phyloP scores from a whole-genome alignment of 2,329 filamentous ascomycete species.

The Cryphonectria naterciae region DNA sequence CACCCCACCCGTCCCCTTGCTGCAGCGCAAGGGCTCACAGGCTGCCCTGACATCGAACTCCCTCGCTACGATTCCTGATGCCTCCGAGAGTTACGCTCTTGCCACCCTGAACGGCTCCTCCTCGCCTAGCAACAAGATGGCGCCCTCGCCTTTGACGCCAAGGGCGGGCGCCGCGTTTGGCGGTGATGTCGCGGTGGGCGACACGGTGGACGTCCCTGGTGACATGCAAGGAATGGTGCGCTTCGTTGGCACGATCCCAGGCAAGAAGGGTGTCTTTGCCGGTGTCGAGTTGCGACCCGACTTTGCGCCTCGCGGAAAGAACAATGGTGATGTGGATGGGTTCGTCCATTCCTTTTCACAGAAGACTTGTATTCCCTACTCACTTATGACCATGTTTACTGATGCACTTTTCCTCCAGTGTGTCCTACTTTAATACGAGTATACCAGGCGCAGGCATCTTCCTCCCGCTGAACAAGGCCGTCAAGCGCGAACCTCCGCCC shows the following conservation, averaged over 20 bases:
- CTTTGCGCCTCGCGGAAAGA: slow-evolving; percentile 85
- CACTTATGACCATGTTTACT: slow-evolving; percentile 28
- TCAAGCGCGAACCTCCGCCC: slow-evolving; percentile 64
- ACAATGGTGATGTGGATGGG: slow-evolving; percentile 95
- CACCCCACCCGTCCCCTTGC: slow-evolving; percentile 41
- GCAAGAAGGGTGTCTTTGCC: slow-evolving; percentile 89
- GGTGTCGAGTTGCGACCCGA: slow-evolving; percentile 87
- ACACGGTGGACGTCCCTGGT: slow-evolving; percentile 87
- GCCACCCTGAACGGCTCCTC: slow-evolving; percentile 53
- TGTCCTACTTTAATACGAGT: slow-evolving; percentile 81
- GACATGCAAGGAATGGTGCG: slow-evolving; percentile 89
- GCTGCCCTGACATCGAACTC: slow-evolving; percentile 68
- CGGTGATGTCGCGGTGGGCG: slow-evolving; percentile 71
- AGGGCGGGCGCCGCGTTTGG: slow-evolving; percentile 44
- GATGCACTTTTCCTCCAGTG: slow-evolving; percentile 44
- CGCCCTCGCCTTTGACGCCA: slow-evolving; percentile 58
- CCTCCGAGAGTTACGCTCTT: slow-evolving; percentile 65
- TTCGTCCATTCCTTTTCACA: slow-evolving; percentile 48
- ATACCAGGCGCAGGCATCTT: slow-evolving; percentile 89
- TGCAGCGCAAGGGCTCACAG: slow-evolving; percentile 72
- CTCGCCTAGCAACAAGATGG: slow-evolving; percentile 46
- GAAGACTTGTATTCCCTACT: too few relatives aligned
- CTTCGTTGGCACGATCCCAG: slow-evolving; percentile 83
- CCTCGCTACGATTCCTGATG: slow-evolving; percentile 69
- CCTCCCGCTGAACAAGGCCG: slow-evolving; percentile 80